phyloP scores from a whole-genome alignment of 768 basidiomycete species.

The Leccinellum rugosiceps region DNA sequence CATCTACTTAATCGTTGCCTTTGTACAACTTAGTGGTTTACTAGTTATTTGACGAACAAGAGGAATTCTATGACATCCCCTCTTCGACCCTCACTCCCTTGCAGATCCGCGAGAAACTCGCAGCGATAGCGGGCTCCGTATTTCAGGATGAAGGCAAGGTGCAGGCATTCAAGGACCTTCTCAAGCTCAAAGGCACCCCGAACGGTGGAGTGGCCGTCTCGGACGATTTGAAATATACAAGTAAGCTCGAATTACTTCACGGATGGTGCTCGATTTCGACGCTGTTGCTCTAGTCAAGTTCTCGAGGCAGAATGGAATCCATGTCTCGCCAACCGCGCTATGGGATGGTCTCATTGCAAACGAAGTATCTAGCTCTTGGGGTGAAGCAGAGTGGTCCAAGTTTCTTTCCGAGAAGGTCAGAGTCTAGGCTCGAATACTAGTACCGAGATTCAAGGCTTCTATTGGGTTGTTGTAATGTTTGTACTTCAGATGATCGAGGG shows the following conservation, averaged over 20 bases:
- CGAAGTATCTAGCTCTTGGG: slow-evolving; percentile 82
- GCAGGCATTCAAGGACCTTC: slow-evolving; percentile 55
- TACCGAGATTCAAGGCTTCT: neutral
- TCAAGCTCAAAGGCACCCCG: slow-evolving; percentile 57
- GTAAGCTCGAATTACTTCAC: slow-evolving; percentile 41
- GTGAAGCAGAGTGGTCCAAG: slow-evolving; percentile 75
- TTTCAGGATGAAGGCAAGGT: slow-evolving; percentile 46
- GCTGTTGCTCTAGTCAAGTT: slow-evolving; percentile 67
- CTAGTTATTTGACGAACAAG: slow-evolving; percentile 78
- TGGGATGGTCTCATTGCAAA: slow-evolving; percentile 74
- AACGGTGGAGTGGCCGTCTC: slow-evolving; percentile 85
- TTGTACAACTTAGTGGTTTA: too few species aligned
- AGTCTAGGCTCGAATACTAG: slow-evolving; percentile 25
- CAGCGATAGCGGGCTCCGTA: slow-evolving; percentile 51
- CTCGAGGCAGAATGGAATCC: slow-evolving; percentile 86
- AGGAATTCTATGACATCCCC: slow-evolving; percentile 78
- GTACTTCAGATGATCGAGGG: too few species aligned
- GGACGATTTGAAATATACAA: slow-evolving; percentile 84
- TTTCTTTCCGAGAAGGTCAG: slow-evolving; percentile 63
- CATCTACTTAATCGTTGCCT: too few species aligned
- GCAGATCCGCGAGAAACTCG: slow-evolving; percentile 74
- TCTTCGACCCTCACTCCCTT: slow-evolving; percentile 60
- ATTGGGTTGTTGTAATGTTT: too few species aligned
- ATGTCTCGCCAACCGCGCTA: slow-evolving; percentile 82
- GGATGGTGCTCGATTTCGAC: neutral